Percentiles rank a stretch among this genome's conserved stretches.
These are phyloP conservation scores for Thalassiosira livingstoniorum DNA, from an alignment of 352 stramenopile species.

Conservation along the genomic window DNA sequence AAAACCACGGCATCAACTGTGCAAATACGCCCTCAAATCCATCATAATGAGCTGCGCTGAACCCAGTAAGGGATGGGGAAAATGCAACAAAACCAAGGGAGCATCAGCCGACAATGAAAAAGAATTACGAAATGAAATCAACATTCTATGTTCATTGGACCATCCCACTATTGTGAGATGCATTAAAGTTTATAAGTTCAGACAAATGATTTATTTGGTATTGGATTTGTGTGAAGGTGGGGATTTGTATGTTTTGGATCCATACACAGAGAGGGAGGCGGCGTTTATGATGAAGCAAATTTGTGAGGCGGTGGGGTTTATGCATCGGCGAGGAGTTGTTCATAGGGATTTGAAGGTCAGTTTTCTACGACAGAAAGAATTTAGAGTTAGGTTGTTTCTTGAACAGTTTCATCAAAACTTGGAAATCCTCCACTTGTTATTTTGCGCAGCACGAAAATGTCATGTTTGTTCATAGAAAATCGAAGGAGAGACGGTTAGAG, in stretches of 20 bases:
- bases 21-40: constrained; percentile 74
- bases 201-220: constrained; percentile 56
- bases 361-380: too few species aligned
- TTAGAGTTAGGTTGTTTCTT: constrained; percentile 87
- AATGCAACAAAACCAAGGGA: neutral
- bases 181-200: constrained; percentile 50
- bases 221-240: constrained; percentile 56
- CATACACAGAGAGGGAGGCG: constrained; percentile 94
- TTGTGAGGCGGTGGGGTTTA: constrained; percentile 90
- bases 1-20: constrained; percentile 15
- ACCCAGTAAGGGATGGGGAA: neutral
- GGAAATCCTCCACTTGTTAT: neutral
- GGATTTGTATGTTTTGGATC: constrained; percentile 80
- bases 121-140: constrained; percentile 45
- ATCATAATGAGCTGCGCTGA: constrained; percentile 57
- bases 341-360: constrained; percentile 91
- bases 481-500: constrained; percentile 7
- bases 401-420: constrained; percentile 77
- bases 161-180: constrained; percentile 65
- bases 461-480: constrained; percentile 29
- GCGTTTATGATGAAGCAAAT: constrained; percentile 90
- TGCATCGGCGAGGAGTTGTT: constrained; percentile 91
- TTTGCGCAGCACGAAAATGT: constrained; percentile 45
- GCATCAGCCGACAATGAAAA: constrained; percentile 12
- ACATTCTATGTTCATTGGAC: constrained; percentile 54